Percentiles rank a stretch among this genome's conserved stretches.
These are phyloP conservation scores for Canavalia gladiata DNA, from an alignment of 306 rosid species.

Conservation along the genomic window DNA sequence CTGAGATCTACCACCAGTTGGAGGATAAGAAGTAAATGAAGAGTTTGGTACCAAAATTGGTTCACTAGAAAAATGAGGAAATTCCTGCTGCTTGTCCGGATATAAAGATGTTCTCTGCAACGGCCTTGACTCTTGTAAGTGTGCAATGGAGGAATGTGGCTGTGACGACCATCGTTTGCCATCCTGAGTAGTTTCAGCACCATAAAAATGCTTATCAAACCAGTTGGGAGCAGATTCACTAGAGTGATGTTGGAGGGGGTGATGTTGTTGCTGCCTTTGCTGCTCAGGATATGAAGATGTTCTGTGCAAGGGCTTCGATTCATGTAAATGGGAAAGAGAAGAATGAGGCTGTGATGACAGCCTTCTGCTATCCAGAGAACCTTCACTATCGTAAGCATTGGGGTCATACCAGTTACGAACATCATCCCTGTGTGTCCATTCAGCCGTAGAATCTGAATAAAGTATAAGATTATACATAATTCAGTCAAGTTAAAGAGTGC, in stretches of 20 bases:
- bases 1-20: slow-evolving; percentile 62
- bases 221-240: slow-evolving; percentile 73
- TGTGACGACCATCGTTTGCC: slow-evolving; percentile 69
- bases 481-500: slow-evolving; percentile 14
- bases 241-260: slow-evolving; percentile 62
- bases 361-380: slow-evolving; percentile 54
- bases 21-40: slow-evolving; percentile 69
- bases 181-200: slow-evolving; percentile 58
- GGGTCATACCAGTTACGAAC: slow-evolving; percentile 58
- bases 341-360: slow-evolving; percentile 78
- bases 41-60: slow-evolving; percentile 63
- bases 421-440: slow-evolving; percentile 55
- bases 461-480: slow-evolving; percentile 30
- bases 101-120: slow-evolving; percentile 65
- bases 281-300: slow-evolving; percentile 94
- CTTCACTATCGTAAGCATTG: slow-evolving; percentile 57
- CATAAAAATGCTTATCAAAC: slow-evolving; percentile 60
- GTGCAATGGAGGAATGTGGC: slow-evolving; percentile 57
- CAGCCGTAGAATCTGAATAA: slow-evolving; percentile 55
- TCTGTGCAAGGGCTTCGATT: slow-evolving; percentile 75
- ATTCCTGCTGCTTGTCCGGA: slow-evolving; percentile 63
- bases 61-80: slow-evolving; percentile 61
- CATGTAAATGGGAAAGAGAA: slow-evolving; percentile 52
- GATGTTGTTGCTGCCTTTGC: slow-evolving; percentile 71
- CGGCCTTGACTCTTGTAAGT: slow-evolving; percentile 51